Conservation (phyloP, 2,329 filamentous ascomycete genomes). For the Colletotrichum tabaci region DNA sequence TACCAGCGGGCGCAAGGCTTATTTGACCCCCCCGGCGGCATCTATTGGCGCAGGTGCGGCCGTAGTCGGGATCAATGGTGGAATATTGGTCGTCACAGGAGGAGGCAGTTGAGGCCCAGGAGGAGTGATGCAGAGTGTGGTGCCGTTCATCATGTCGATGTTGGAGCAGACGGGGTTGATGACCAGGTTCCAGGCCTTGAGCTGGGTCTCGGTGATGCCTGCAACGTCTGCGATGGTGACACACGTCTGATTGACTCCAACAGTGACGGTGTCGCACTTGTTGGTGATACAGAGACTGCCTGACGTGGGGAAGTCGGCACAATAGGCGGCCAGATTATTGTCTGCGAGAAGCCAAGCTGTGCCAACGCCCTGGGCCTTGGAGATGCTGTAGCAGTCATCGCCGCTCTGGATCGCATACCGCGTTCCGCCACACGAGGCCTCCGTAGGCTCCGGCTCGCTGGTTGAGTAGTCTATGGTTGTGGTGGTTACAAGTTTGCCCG, state of each 20-base stretch:
- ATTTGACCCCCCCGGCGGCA: constrained; percentile 41
- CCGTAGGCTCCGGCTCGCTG: constrained; percentile 32
- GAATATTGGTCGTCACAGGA: neutral
- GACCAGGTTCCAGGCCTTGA: constrained; percentile 15
- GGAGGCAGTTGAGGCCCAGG: constrained; percentile 9
- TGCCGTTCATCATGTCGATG: constrained; percentile 28
- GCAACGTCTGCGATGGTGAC: constrained; percentile 39
- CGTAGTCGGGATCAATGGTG: constrained; percentile 12
- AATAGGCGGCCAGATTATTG: constrained; percentile 44
- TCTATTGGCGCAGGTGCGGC: constrained; percentile 35
- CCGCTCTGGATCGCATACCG: constrained; percentile 42
- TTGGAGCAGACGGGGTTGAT: constrained; percentile 27
- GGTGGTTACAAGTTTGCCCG: constrained; percentile 40
- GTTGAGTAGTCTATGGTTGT: constrained; percentile 37
- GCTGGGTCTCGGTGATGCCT: constrained; percentile 42
- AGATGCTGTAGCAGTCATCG: constrained; percentile 45
- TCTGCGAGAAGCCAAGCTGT: constrained; percentile 44
- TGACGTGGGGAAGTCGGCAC: constrained; percentile 18
- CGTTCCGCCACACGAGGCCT: constrained; percentile 36
- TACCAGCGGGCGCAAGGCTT: constrained; percentile 51
- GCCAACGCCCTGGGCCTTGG: constrained; percentile 38
- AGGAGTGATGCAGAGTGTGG: constrained; percentile 11
- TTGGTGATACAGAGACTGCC: constrained; percentile 45
- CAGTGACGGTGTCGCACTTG: constrained; percentile 36
- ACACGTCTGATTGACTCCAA: neutral